Evolutionary conservation across 2,329 filamentous ascomycete genomes (phyloP).

Genomic region (Capronia americana): DNA sequence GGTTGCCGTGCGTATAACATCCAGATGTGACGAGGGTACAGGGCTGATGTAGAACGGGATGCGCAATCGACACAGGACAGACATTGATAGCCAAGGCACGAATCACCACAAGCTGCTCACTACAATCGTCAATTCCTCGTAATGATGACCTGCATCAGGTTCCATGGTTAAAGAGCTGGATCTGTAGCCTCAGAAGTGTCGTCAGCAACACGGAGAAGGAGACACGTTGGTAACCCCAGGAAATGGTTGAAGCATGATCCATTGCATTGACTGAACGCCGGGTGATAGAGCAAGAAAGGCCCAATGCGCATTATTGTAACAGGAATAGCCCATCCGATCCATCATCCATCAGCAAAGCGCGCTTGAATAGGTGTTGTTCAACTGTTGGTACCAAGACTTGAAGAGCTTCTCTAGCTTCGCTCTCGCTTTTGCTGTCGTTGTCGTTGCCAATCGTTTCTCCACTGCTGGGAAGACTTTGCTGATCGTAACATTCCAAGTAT

Average conservation of each 20-base stretch:
- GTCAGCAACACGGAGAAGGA: not conserved
- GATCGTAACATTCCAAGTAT: conserved; percentile 24
- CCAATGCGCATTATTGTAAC: conserved; percentile 36
- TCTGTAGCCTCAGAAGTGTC: not conserved
- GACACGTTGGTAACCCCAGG: not conserved
- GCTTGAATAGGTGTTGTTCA: conserved; percentile 17
- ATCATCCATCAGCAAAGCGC: conserved; percentile 22
- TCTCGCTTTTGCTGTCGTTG: conserved; percentile 17
- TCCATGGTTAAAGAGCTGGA: not conserved
- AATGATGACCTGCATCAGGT: not conserved
- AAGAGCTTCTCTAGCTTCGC: conserved; percentile 25
- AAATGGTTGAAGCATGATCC: conserved; percentile 2
- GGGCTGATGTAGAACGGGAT: not conserved
- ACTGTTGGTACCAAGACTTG: not conserved
- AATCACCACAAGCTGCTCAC: not conserved
- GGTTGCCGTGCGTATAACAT: not conserved
- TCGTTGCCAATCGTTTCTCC: conserved; percentile 17
- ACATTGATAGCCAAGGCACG: not conserved
- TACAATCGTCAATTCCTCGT: not conserved
- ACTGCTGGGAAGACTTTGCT: conserved; percentile 23
- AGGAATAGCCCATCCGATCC: conserved; percentile 28
- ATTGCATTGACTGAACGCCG: conserved; percentile 19
- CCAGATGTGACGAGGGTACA: not conserved
- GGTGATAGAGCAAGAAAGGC: conserved; percentile 1
- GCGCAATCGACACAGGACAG: not conserved